Conservation (phyloP, 257 asterid genomes). For the Jasminum sambac region DNA sequence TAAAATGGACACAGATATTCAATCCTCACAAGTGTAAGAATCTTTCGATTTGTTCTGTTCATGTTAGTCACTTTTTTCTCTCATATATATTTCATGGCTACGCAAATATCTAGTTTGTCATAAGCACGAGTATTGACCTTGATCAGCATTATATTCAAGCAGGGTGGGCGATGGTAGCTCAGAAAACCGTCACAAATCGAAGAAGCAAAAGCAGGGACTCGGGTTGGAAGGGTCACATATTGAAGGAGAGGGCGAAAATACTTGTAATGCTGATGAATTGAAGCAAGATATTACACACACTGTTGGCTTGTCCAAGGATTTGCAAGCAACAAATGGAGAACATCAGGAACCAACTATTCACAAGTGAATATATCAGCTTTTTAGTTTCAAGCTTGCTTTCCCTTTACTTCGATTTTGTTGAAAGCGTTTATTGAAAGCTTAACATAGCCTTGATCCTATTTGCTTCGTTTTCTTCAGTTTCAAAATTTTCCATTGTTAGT, state of each 20-base stretch:
- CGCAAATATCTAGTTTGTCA: background rate
- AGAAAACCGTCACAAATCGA: conserved; percentile 38
- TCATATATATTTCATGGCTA: conserved; percentile 1
- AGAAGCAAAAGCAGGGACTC: conserved; percentile 53
- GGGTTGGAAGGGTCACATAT: conserved; percentile 29
- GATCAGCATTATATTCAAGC: conserved; percentile 26
- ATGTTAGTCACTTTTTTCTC: conserved; percentile 17
- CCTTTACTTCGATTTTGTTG: conserved; percentile 4
- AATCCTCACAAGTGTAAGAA: conserved; percentile 39
- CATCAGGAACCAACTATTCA: conserved; percentile 32
- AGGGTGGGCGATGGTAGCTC: conserved; percentile 41
- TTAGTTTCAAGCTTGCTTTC: background rate
- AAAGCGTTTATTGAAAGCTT: conserved; percentile 6
- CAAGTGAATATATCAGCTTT: conserved; percentile 42
- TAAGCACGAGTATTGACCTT: background rate
- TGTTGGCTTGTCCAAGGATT: conserved; percentile 31
- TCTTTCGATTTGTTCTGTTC: conserved; percentile 22
- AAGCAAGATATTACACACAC: conserved; percentile 32
- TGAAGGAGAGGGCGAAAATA: conserved; percentile 25
- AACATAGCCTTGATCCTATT: conserved; percentile 9
- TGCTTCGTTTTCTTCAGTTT: background rate
- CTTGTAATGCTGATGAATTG: conserved; percentile 30
- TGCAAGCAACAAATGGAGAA: conserved; percentile 36
- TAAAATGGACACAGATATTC: conserved; percentile 7
- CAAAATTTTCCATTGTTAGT: conserved; percentile 1